Conservation (phyloP, 2,329 filamentous ascomycete species). For the Ceratocystis variospora region DNA sequence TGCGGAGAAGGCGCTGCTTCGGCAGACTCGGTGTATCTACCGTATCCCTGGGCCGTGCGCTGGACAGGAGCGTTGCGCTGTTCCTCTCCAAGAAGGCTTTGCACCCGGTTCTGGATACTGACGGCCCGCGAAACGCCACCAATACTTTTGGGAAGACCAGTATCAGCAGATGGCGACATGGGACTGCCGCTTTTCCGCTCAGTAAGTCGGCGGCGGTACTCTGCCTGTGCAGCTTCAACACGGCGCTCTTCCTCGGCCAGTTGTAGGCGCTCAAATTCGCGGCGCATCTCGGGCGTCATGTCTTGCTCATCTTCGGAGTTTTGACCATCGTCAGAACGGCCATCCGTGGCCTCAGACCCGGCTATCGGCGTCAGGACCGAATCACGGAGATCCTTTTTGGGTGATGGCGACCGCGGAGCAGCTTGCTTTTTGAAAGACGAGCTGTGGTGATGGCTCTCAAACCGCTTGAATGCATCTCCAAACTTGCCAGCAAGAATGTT, state of each 20-base stretch:
- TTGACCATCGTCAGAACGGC: slow-evolving; percentile 48
- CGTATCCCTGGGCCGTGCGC: slow-evolving; percentile 75
- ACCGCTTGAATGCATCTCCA: slow-evolving; percentile 84
- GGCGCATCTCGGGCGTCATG: slow-evolving; percentile 72
- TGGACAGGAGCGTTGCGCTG: slow-evolving; percentile 45
- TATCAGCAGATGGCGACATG: slow-evolving; percentile 25
- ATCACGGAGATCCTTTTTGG: slow-evolving; percentile 35
- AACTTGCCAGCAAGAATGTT: slow-evolving; percentile 77
- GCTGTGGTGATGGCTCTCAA: slow-evolving; percentile 45
- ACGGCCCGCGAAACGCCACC: slow-evolving; percentile 52
- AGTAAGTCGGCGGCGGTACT: slow-evolving; percentile 66
- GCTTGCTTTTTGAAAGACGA: slow-evolving; percentile 22
- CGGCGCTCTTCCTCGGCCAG: slow-evolving; percentile 79
- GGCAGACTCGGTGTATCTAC: slow-evolving; percentile 56
- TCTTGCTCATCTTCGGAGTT: slow-evolving; percentile 48
- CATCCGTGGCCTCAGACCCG: slow-evolving; percentile 55
- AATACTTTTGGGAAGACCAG: slow-evolving; percentile 39
- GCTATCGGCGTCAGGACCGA: slow-evolving; percentile 54
- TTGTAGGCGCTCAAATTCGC: slow-evolving; percentile 71
- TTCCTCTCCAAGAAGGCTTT: slow-evolving; percentile 70
- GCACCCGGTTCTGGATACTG: slow-evolving; percentile 86
- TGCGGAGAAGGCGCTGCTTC: background rate
- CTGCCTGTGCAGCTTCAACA: slow-evolving; percentile 75
- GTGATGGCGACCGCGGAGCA: slow-evolving; percentile 35
- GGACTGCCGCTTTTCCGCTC: slow-evolving; percentile 34